These are phyloP conservation scores for Arthrinium puccinioides DNA, from an alignment of 2,329 filamentous ascomycete genomes.

Conservation along the genomic window DNA sequence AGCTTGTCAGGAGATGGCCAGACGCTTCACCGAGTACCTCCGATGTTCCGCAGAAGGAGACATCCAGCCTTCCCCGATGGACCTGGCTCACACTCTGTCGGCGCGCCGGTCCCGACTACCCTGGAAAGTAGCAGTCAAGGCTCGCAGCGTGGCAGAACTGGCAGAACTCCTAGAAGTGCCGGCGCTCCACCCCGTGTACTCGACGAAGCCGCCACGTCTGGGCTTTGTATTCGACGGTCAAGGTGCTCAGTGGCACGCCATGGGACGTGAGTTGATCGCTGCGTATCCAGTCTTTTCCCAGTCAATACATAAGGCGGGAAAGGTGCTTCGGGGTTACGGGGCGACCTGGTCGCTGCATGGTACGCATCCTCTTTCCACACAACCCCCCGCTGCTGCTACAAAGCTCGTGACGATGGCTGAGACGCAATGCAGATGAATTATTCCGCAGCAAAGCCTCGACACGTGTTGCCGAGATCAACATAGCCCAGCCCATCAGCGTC, in stretches of 20 bases:
- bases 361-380: too few species aligned
- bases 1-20: not conserved
- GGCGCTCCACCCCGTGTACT: too few species aligned
- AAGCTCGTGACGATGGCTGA: too few species aligned
- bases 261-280: conserved; percentile 33
- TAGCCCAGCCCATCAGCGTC: conserved; percentile 32
- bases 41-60: not conserved
- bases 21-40: not conserved
- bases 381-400: too few species aligned
- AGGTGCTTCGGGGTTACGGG: conserved; percentile 21
- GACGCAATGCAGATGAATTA: conserved; percentile 30
- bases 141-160: not conserved
- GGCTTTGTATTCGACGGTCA: conserved; percentile 35
- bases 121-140: not conserved
- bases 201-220: too few species aligned
- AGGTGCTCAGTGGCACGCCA: conserved; percentile 32
- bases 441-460: conserved; percentile 25
- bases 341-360: conserved; percentile 27
- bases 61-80: not conserved
- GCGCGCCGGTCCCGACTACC: not conserved
- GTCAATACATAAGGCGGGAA: conserved; percentile 27
- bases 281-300: conserved; percentile 27
- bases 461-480: conserved; percentile 27
- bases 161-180: not conserved
- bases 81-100: not conserved